Evolutionary conservation across 2,329 filamentous ascomycete genomes (phyloP), one percentile per base, ranked within the genome.

Genomic region (Oidium heveae): DNA sequence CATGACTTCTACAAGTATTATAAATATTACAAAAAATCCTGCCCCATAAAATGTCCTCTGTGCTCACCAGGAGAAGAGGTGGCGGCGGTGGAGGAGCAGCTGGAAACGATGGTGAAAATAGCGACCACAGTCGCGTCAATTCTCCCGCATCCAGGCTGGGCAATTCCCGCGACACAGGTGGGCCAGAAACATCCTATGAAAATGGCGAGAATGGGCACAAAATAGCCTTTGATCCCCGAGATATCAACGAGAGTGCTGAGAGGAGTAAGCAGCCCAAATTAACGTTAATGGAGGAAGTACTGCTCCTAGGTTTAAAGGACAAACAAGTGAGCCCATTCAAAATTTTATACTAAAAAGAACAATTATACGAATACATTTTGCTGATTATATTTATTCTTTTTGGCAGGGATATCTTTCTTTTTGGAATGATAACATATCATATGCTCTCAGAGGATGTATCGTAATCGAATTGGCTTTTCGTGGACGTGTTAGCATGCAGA

Each of bases 391-490:
- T 34, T 55, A 51, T 61, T 57, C 61, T 55, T 51, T 37, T 33
- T 41, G 55, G 52, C 66, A 94, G 87, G 91, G 91, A 60, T 96
- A 98, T 67, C 80, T 98, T 59, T 96, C 89, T 33, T 98, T 98
- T 71, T 98, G 91, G 91, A 98, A 98, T 71, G 91, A 98, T 71
- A 98, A 98, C 71, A 98, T 98, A 65, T 95, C 88, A 57, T 98
- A 98, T 68, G 91, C 91, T 60, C 76, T 98, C 58, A 82, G 91
- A 67, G 91, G 91, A 66, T 98, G 91, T 71, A 98, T 98, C 67
- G 91, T 98, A 61, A 86, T 96, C 69, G 91, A 98, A 70, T 74
- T 98, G 63, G 91, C 91, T 59, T 94, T 98, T 70, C 78, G 91
- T 60, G 91, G 91, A 65, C 84, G 91, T 63, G 84, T 98, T 69